Base-by-base conservation (phyloP, 140 eudicot genomes). In the Cichorium intybus region DNA sequence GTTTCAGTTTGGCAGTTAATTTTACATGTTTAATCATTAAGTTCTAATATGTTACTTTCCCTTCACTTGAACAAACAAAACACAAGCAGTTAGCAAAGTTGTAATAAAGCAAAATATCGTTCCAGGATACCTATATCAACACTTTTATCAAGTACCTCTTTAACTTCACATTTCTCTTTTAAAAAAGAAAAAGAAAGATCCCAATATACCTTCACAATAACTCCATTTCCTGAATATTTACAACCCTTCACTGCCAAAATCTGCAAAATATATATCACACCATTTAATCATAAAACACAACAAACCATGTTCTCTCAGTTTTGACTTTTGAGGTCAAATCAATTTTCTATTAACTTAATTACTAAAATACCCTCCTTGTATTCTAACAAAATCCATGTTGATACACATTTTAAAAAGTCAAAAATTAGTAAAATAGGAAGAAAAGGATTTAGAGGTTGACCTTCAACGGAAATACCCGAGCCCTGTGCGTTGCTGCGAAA, bases 361-460 rank as follows among this genome's bases (percentile, higher is more conserved):
- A n/a, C n/a, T n/a, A n/a, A 37, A 7, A 11, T 37, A 11, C 45
- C 45, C 45, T 27, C 31, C 31, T 27, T 27, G 5, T 27, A 27
- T 27, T 5, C 31, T 27, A 37, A 24, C 26, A 10, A 24, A 24
- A 27, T 62, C 52, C 17, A 6, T 16, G 18, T 29, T 54, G 24
- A 24, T 27, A 6, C 5, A 27, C 31, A 23, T 49, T 24, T 26
- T 47, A 17, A 22, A 31, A 43, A 49, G 37, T 48, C 22, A 8
- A 9, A 11, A 11, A n/a, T 21, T 49, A 29, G 67, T 18, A 39
- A 7, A 51, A 71, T 4, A n/a, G 22, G 12, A 60, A 43, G 8
- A 22, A 23, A 10, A 48, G 20, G 60, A 24, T 45, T 21, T 20
- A 60, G 57, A 58, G 35, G 31, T 69, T 60, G 52, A 75, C 70